Base-by-base conservation (phyloP, 73 alveolate species). In the Blepharisma japonicum region DNA sequence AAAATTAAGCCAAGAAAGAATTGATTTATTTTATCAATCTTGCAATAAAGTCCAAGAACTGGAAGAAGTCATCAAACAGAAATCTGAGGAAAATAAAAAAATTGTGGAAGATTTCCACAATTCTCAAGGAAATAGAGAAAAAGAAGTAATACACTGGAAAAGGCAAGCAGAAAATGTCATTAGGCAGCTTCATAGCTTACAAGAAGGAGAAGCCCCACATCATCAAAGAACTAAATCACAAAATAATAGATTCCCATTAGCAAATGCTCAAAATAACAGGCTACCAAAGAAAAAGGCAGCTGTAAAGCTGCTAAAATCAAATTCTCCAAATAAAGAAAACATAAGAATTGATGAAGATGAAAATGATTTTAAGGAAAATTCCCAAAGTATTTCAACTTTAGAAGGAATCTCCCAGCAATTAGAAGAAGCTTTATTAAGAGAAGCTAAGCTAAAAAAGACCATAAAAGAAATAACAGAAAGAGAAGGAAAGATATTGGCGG, bases 161-260 rank as follows among this genome's bases (percentile, higher is more conserved):
- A 39, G 61, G 5, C 66, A 70, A 70, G 80, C 80, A n/a, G 80
- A 70, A 70, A 70, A 70, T 45, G 46, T 70, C 4, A 39, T 70
- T 7, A 23, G 80, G 21, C 56, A 47, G n/a, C 27, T 70, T 81
- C n/a, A 9, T 45, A 70, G 77, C 42, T 18, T 45, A 38, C 20
- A 9, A 70, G 27, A 70, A 11, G 39, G 32, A 47, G 25, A 18
- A 39, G 27, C n/a, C 23, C 56, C 68, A 70, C 32, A 14, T 53
- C 68, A 53, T n/a, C 32, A n/a, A 53, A 14, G 32, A 3, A n/a
- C 68, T 1, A n/a, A 53, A 53, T n/a, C 68, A 53, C 68, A 14
- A 53, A n/a, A n/a, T n/a, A 53, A 53, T 14, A 14, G 68, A 53
- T n/a, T n/a, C 18, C 32, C 68, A 53, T 53, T n/a, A 53, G 23